Percentiles rank a stretch among this genome's conserved stretches.
These are phyloP conservation scores for Nematocida sp. DNA, from an alignment of 371 early-diverging fungal genomes.

Conservation along the genomic window DNA sequence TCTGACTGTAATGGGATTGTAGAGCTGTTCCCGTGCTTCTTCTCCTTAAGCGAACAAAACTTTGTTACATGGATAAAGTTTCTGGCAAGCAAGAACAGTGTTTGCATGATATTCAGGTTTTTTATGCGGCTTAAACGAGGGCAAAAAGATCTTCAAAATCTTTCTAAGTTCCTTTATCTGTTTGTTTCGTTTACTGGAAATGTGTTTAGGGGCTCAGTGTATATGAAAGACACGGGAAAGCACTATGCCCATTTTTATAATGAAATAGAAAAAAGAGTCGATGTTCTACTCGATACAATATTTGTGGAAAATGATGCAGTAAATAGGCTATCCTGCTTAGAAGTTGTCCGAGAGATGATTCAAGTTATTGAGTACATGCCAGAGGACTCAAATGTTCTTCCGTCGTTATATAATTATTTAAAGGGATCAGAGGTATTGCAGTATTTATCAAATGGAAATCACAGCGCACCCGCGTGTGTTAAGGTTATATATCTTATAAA, in stretches of 20 bases:
- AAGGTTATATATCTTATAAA: conserved; percentile 30
- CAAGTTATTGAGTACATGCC: conserved; percentile 23
- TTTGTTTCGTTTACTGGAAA: conserved; percentile 46
- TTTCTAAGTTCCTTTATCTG: conserved; percentile 50
- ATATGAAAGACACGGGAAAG: background rate
- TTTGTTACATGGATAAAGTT: conserved; percentile 42
- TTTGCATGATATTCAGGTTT: conserved; percentile 10
- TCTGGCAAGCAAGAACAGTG: background rate
- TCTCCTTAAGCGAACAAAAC: conserved; percentile 15
- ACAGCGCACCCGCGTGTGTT: background rate
- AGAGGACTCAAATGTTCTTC: background rate
- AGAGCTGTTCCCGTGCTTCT: conserved; percentile 58
- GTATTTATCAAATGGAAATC: background rate
- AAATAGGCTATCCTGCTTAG: conserved; percentile 45
- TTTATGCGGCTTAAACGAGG: background rate
- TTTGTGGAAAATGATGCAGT: conserved; percentile 34
- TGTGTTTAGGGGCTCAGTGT: conserved; percentile 25
- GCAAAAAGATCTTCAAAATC: conserved; percentile 27
- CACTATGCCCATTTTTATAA: conserved; percentile 47
- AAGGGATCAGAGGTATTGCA: conserved; percentile 4
- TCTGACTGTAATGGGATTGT: conserved; percentile 39
- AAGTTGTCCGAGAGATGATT: conserved; percentile 44
- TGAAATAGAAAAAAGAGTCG: conserved; percentile 15
- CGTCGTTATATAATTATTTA: conserved; percentile 11
- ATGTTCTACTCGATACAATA: conserved; percentile 11